phyloP scores from a whole-genome alignment of 2,329 filamentous ascomycete genomes.

The Dissoconium aciculare region DNA sequence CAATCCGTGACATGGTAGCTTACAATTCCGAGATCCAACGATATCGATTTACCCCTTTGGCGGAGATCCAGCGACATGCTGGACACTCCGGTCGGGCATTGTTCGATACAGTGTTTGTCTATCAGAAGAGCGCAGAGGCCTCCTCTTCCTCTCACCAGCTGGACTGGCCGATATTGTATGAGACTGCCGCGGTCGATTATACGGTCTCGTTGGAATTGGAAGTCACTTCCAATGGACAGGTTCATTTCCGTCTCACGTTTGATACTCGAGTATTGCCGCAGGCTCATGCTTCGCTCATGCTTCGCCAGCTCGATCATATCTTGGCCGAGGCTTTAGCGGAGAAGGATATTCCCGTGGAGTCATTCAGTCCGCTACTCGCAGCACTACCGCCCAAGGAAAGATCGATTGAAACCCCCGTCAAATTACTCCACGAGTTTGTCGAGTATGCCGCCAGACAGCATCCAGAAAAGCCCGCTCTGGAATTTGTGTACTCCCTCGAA shows the following conservation, averaged over 20 bases:
- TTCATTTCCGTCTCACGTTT: constrained; percentile 54
- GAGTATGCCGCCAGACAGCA: constrained; percentile 43
- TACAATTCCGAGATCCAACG: constrained; percentile 50
- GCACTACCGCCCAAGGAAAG: constrained; percentile 47
- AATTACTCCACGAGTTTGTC: constrained; percentile 63
- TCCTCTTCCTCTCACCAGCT: constrained; percentile 5
- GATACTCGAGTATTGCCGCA: constrained; percentile 48
- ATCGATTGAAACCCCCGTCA: constrained; percentile 42
- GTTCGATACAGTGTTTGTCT: constrained; percentile 77
- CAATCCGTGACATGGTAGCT: constrained; percentile 49
- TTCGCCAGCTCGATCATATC: constrained; percentile 56
- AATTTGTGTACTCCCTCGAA: constrained; percentile 45
- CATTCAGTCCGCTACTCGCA: constrained; percentile 29
- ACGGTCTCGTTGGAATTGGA: constrained; percentile 68
- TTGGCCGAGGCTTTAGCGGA: constrained; percentile 41
- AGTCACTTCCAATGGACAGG: constrained; percentile 30
- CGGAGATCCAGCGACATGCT: constrained; percentile 57
- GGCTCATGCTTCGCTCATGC: constrained; percentile 51
- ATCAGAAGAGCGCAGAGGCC: constrained; percentile 45
- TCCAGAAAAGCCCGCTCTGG: constrained; percentile 53
- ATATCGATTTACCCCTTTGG: constrained; percentile 57
- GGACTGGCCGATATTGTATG: constrained; percentile 48
- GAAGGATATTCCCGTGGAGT: constrained; percentile 1
- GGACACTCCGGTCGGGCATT: constrained; percentile 48
- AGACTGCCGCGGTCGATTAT: constrained; percentile 61